These are phyloP conservation scores for Termitomyces bulborhizus DNA, from an alignment of 768 basidiomycete genomes.

Conservation along the genomic window DNA sequence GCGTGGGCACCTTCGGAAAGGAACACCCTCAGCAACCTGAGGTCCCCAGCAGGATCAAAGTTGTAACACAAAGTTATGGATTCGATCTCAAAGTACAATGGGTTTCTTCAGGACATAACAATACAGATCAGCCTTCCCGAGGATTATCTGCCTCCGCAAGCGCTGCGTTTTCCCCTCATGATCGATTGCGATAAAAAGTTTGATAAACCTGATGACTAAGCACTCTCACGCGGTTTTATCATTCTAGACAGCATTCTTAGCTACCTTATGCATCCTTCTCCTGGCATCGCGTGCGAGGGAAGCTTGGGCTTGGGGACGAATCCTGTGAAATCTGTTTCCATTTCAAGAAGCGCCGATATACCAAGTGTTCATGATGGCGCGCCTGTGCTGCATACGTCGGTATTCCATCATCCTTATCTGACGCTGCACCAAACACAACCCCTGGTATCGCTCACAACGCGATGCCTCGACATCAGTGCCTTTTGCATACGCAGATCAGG, in stretches of 20 bases:
- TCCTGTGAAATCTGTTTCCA: too few species aligned
- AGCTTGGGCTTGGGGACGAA: too few species aligned
- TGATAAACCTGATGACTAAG: constrained; percentile 6
- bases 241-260: not conserved
- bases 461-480: too few species aligned
- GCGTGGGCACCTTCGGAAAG: constrained; percentile 11
- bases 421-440: too few species aligned
- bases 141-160: constrained; percentile 6
- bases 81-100: not conserved
- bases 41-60: constrained; percentile 17
- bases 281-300: too few species aligned
- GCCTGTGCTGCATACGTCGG: too few species aligned
- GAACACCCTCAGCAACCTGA: constrained; percentile 18
- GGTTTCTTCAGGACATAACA: constrained; percentile 7
- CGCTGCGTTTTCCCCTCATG: constrained; percentile 5
- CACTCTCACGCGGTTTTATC: constrained; percentile 9
- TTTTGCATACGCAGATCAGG: too few species aligned
- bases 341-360: too few species aligned
- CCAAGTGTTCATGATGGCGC: too few species aligned
- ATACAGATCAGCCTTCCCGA: constrained; percentile 13
- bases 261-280: too few species aligned
- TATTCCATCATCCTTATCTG: too few species aligned
- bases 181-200: not conserved
- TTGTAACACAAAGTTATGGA: not conserved
- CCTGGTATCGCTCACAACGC: too few species aligned